Evolutionary conservation across 306 rosid species (phyloP).

Genomic region (Cucurbita pepo): DNA sequence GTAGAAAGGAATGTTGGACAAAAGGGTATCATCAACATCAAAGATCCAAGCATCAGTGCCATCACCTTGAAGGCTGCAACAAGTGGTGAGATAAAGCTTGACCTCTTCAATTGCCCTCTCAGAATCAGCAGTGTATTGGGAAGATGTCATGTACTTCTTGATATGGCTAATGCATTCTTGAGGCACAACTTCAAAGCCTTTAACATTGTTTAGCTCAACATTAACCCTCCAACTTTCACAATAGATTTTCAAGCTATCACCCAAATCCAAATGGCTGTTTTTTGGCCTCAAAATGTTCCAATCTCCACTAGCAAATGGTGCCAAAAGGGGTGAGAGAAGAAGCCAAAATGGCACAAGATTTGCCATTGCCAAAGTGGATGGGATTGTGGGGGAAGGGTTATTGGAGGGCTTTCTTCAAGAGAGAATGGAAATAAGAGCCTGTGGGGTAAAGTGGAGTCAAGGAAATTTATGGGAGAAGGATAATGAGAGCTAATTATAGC

Average conservation of each 20-base stretch:
- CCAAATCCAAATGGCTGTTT: slow-evolving; percentile 2
- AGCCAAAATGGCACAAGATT: slow-evolving; percentile 18
- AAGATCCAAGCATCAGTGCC: slow-evolving; percentile 64
- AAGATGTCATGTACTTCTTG: slow-evolving; percentile 37
- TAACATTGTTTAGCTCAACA: slow-evolving; percentile 39
- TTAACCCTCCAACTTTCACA: slow-evolving; percentile 75
- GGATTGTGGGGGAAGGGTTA: not conserved
- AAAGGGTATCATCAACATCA: slow-evolving; percentile 54
- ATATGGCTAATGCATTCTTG: slow-evolving; percentile 44
- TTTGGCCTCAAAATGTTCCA: slow-evolving; percentile 41
- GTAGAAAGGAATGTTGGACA: slow-evolving; percentile 58
- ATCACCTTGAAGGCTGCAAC: slow-evolving; percentile 38
- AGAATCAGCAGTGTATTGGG: slow-evolving; percentile 33
- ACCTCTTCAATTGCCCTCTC: slow-evolving; percentile 31
- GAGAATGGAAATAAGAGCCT: slow-evolving; percentile 6
- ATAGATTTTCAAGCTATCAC: slow-evolving; percentile 32
- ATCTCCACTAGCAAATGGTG: slow-evolving; percentile 19
- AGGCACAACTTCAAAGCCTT: slow-evolving; percentile 36
- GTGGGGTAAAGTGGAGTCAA: slow-evolving; percentile 11
- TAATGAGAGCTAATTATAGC: not conserved
- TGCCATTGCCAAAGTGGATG: not conserved
- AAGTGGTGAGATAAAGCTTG: slow-evolving; percentile 14
- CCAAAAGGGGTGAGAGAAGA: slow-evolving; percentile 16
- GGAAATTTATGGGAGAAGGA: slow-evolving; percentile 7
- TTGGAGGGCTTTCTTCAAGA: not conserved